Conservation (phyloP, 225 moss, liverwort and hornwort species). For the Bryoerythrophyllum caledonicum region DNA sequence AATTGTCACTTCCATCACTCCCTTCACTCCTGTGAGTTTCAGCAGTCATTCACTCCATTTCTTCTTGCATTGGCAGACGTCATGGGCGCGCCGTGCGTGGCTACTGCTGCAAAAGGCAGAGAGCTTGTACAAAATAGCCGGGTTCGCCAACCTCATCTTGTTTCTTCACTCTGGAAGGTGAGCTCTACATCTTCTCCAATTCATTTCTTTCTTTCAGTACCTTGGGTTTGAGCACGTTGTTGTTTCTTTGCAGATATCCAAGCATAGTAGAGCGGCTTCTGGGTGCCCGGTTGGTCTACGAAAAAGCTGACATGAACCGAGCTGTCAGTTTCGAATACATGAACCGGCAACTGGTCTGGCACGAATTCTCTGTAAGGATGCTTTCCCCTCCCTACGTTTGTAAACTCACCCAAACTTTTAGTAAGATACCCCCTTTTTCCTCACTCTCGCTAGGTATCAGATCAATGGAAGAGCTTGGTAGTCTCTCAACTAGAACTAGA, state of each 20-base stretch:
- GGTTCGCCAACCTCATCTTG: constrained; percentile 76
- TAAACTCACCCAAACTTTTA: no score
- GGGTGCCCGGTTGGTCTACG: constrained; percentile 81
- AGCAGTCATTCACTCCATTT: constrained; percentile 16
- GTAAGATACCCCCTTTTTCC: no score
- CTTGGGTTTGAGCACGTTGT: not conserved
- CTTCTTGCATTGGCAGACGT: constrained; percentile 57
- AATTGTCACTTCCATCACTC: not conserved
- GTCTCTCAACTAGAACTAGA: no score
- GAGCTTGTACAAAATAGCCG: constrained; percentile 86
- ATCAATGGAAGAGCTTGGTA: no score
- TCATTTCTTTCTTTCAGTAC: not conserved
- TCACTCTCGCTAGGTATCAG: no score
- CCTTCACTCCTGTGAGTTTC: not conserved
- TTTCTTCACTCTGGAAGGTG: constrained; percentile 95
- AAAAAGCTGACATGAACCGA: constrained; percentile 83
- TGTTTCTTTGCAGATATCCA: constrained; percentile 64
- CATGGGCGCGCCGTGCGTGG: constrained; percentile 93
- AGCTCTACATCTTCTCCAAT: not conserved
- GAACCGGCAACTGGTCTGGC: constrained; percentile 99
- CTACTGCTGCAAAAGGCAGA: constrained; percentile 75
- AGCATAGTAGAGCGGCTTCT: constrained; percentile 82
- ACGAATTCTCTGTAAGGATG: constrained; percentile 78
- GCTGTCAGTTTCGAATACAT: constrained; percentile 98
- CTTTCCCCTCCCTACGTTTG: not conserved